phyloP scores from a whole-genome alignment of 2,329 filamentous ascomycete species.

The Fusarium drepaniforme region DNA sequence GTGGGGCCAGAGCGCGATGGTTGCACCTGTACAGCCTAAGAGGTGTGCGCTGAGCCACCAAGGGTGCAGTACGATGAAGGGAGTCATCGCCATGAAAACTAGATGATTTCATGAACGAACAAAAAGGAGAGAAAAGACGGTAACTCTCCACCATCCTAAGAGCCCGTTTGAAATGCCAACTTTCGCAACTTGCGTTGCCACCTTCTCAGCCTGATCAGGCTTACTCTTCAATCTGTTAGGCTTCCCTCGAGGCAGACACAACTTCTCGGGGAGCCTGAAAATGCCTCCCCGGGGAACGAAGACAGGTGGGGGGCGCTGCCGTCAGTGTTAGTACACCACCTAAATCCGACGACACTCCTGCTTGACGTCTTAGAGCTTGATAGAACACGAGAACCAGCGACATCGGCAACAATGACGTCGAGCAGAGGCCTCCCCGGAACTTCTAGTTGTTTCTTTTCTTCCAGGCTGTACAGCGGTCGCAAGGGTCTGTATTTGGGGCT shows the following conservation, averaged over 20 bases:
- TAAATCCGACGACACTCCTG: not conserved
- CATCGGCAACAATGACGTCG: not conserved
- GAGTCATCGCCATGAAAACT: not conserved
- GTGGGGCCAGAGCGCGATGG: not conserved
- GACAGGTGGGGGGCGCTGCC: not conserved
- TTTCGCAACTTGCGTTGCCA: not conserved
- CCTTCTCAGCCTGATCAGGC: not conserved
- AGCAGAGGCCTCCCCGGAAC: too few species aligned
- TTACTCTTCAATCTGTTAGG: not conserved
- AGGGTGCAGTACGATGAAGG: not conserved
- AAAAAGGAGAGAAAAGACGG: not conserved
- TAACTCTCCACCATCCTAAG: not conserved
- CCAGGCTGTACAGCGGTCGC: not conserved
- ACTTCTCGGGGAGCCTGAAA: not conserved
- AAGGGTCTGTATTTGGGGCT: not conserved
- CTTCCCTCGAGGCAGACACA: not conserved
- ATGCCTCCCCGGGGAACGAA: not conserved
- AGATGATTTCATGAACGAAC: not conserved
- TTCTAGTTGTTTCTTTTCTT: not conserved
- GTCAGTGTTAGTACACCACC: not conserved
- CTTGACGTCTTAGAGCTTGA: not conserved
- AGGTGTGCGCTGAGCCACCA: not conserved
- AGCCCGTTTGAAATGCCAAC: not conserved
- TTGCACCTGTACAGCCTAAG: not conserved
- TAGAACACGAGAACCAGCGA: not conserved